These are phyloP conservation scores for Cladosporium cucumerinum DNA, from an alignment of 2,329 filamentous ascomycete genomes.

Conservation along the genomic window DNA sequence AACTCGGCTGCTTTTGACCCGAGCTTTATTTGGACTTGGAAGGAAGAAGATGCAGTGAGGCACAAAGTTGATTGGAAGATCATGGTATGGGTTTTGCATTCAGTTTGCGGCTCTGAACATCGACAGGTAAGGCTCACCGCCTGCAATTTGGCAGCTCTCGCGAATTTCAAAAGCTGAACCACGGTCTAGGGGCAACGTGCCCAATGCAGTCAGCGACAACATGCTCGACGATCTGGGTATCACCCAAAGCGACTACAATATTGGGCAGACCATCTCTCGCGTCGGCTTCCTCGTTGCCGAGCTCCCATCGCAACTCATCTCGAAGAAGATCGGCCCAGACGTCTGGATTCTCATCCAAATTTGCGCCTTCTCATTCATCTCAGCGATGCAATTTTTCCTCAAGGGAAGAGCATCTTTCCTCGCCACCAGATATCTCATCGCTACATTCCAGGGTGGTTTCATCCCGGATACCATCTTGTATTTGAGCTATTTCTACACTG, in stretches of 20 bases:
- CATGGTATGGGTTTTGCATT: slow-evolving; percentile 5
- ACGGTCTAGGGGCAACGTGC: neutral
- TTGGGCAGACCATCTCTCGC: slow-evolving; percentile 39
- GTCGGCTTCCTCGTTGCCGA: slow-evolving; percentile 46
- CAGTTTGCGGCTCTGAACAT: slow-evolving; percentile 4
- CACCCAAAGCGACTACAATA: slow-evolving; percentile 44
- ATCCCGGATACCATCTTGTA: slow-evolving; percentile 7
- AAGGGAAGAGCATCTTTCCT: slow-evolving; percentile 20
- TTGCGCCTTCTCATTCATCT: slow-evolving; percentile 35
- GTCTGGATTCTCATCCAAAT: slow-evolving; percentile 39
- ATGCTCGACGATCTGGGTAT: slow-evolving; percentile 39
- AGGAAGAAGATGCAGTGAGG: neutral
- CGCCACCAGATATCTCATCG: slow-evolving; percentile 2
- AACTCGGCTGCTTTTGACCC: slow-evolving; percentile 3
- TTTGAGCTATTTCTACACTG: slow-evolving; percentile 36
- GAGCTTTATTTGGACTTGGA: slow-evolving; percentile 6
- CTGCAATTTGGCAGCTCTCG: neutral
- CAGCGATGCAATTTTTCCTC: slow-evolving; percentile 37
- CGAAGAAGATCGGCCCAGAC: slow-evolving; percentile 46
- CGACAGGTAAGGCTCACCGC: neutral
- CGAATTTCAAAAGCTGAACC: neutral
- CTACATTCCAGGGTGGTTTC: slow-evolving; percentile 1
- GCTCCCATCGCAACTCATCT: slow-evolving; percentile 50
- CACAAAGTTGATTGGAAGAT: slow-evolving; percentile 8
- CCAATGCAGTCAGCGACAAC: slow-evolving; percentile 21